phyloP scores from a whole-genome alignment of 2,329 filamentous ascomycete species.

The Pseudocercospora musae region DNA sequence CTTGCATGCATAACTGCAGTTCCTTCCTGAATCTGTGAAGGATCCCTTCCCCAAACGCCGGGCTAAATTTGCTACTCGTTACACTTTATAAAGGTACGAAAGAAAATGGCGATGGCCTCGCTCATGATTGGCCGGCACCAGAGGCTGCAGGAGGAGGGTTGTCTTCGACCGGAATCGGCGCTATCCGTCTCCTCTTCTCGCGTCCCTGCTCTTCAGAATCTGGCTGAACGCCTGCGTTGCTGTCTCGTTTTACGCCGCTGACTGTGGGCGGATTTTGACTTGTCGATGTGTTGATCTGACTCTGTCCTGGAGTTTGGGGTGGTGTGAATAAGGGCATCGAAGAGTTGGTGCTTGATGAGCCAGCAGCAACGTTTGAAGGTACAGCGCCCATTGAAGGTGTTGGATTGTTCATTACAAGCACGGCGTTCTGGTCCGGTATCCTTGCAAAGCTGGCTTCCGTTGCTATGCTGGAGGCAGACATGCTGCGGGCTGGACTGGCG shows the following conservation, averaged over 20 bases:
- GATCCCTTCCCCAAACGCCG: slow-evolving; percentile 14
- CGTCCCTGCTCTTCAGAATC: slow-evolving; percentile 36
- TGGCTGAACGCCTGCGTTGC: slow-evolving; percentile 31
- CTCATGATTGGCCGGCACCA: neutral
- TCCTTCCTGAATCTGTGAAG: neutral
- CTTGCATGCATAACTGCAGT: neutral
- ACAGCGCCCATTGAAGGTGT: slow-evolving; percentile 34
- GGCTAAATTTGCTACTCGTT: slow-evolving; percentile 15
- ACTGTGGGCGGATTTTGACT: slow-evolving; percentile 6
- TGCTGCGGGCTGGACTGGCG: slow-evolving; percentile 78
- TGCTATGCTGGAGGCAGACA: slow-evolving; percentile 75
- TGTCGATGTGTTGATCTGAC: slow-evolving; percentile 23
- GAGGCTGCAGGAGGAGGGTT: neutral
- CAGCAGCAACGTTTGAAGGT: slow-evolving; percentile 37
- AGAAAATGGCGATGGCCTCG: neutral
- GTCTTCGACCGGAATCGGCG: slow-evolving; percentile 41
- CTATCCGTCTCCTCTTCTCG: slow-evolving; percentile 46
- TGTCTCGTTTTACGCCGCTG: slow-evolving; percentile 33
- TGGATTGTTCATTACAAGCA: slow-evolving; percentile 35
- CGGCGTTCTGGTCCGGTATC: slow-evolving; percentile 44
- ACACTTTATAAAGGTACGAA: slow-evolving; percentile 8
- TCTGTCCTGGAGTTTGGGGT: slow-evolving; percentile 72
- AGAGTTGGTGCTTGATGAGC: slow-evolving; percentile 19
- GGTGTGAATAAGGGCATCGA: slow-evolving; percentile 77
- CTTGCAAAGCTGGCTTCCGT: slow-evolving; percentile 54